A percentile compares a stretch with the other conserved stretches of the same genome.
phyloP scores from a whole-genome alignment of 495 filamentous ascomycete species.

The Bathelium albidoporum region DNA sequence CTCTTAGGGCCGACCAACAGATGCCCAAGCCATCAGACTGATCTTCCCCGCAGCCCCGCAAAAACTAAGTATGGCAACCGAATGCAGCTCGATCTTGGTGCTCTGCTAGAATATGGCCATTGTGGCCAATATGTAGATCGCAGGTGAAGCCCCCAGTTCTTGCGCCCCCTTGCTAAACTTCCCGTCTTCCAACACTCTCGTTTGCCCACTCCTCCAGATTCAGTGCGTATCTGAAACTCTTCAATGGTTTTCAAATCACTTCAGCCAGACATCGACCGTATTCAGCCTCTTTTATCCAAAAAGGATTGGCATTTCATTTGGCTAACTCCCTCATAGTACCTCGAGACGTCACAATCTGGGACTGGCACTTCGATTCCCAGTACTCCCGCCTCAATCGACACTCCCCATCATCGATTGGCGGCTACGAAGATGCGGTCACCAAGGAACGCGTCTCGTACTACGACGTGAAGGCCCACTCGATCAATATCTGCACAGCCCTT shows the following conservation, averaged over 20 bases:
- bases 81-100: not conserved
- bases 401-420: constrained; percentile 31
- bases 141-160: not conserved
- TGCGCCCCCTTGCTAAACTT: not conserved
- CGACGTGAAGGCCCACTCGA: constrained; percentile 41
- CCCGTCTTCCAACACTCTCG: not conserved
- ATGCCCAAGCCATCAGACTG: not conserved
- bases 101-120: not conserved
- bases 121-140: not conserved
- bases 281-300: not conserved
- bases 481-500: constrained; percentile 46
- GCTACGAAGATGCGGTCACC: constrained; percentile 47
- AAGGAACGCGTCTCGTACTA: constrained; percentile 45
- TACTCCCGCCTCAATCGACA: constrained; percentile 35
- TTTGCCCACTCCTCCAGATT: not conserved
- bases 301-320: not conserved
- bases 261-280: constrained; percentile 31
- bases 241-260: constrained; percentile 32
- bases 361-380: constrained; percentile 48
- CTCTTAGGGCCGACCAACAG: not conserved
- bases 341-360: constrained; percentile 44
- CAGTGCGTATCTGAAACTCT: not conserved
- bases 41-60: not conserved
- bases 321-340: constrained; percentile 35
- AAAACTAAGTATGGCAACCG: not conserved